These are phyloP conservation scores for Schrenkiella parvula DNA, from an alignment of 345 rosid genomes.

Conservation along the genomic window DNA sequence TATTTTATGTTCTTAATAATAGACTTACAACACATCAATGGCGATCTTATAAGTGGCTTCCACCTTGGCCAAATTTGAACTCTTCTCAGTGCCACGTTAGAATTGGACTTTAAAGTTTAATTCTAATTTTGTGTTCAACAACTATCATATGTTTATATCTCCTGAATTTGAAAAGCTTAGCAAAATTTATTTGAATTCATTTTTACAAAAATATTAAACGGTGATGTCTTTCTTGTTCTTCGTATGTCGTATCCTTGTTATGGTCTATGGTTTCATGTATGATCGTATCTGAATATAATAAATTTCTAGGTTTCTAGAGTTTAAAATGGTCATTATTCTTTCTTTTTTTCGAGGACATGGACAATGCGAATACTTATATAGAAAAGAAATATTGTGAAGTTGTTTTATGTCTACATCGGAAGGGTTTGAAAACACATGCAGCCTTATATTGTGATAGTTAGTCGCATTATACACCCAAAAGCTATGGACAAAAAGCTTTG, in stretches of 20 bases:
- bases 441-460: slow-evolving; percentile 33
- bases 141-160: neutral
- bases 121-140: neutral
- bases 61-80: slow-evolving; percentile 25
- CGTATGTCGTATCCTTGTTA: neutral
- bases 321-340: neutral
- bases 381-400: neutral
- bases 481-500: slow-evolving; percentile 32
- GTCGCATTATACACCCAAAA: slow-evolving; percentile 30
- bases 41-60: slow-evolving; percentile 18
- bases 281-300: neutral
- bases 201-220: neutral
- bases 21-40: slow-evolving; percentile 1
- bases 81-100: slow-evolving; percentile 2
- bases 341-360: neutral
- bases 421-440: slow-evolving; percentile 29
- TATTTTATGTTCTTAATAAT: neutral
- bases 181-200: neutral
- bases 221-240: neutral
- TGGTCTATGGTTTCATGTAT: neutral
- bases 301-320: neutral
- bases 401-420: slow-evolving; percentile 29
- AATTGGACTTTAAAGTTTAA: neutral
- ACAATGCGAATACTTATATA: neutral
- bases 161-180: neutral